Conservation (phyloP, 495 filamentous ascomycete genomes). For the Penicillium desertorum region DNA sequence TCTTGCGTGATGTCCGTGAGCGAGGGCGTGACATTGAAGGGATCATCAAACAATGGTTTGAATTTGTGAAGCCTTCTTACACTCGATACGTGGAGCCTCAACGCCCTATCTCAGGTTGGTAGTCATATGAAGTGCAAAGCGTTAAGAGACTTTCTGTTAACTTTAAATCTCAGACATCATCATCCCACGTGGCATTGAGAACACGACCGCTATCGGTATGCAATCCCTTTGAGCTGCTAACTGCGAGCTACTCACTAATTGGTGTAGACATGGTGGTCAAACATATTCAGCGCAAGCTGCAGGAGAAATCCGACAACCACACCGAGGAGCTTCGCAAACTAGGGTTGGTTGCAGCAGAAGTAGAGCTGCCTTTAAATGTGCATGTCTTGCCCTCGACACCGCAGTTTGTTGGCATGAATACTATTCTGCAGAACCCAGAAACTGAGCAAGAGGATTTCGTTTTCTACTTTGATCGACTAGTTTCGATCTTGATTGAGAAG, state of each 20-base stretch:
- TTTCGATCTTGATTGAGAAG: slow-evolving; percentile 81
- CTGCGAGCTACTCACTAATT: slow-evolving; percentile 6
- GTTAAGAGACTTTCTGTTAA: slow-evolving; percentile 15
- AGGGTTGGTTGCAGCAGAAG: slow-evolving; percentile 63
- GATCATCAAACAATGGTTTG: slow-evolving; percentile 97
- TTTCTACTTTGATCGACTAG: slow-evolving; percentile 91
- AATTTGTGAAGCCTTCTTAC: slow-evolving; percentile 93
- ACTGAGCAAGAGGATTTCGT: slow-evolving; percentile 87
- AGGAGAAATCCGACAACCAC: slow-evolving; percentile 83
- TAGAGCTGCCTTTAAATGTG: slow-evolving; percentile 71
- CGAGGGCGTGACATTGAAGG: slow-evolving; percentile 86
- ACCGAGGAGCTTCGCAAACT: slow-evolving; percentile 71
- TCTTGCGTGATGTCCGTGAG: slow-evolving; percentile 81
- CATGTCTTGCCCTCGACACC: slow-evolving; percentile 67
- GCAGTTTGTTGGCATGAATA: slow-evolving; percentile 84
- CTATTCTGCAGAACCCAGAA: slow-evolving; percentile 78
- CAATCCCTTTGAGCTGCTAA: neutral
- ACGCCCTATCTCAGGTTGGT: slow-evolving; percentile 67
- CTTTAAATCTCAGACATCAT: slow-evolving; percentile 68
- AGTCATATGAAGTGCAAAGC: neutral
- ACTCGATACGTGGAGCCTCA: slow-evolving; percentile 89
- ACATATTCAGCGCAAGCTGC: slow-evolving; percentile 78
- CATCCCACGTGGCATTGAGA: slow-evolving; percentile 90
- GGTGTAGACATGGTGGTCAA: slow-evolving; percentile 78
- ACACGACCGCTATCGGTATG: slow-evolving; percentile 84